These are phyloP conservation scores for Adansonia digitata DNA, from an alignment of 345 rosid genomes.

Conservation along the genomic window DNA sequence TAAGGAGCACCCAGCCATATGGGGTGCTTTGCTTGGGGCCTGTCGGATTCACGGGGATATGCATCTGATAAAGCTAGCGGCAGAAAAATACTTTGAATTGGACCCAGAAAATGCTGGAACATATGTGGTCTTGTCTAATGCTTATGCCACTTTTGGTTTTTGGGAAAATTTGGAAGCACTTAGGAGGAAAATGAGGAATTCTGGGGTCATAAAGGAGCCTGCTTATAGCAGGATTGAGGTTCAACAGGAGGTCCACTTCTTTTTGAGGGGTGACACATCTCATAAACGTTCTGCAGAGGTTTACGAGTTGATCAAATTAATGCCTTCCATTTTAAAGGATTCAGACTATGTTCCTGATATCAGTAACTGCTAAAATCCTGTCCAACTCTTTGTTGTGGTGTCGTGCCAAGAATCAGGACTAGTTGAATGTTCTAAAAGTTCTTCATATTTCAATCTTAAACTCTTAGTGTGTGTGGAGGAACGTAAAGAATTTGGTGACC, in stretches of 20 bases:
- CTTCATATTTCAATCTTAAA: neutral
- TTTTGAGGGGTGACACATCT: conserved; percentile 46
- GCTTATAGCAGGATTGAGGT: conserved; percentile 75
- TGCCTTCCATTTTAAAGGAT: conserved; percentile 46
- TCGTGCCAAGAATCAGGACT: neutral
- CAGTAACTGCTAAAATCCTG: conserved; percentile 19
- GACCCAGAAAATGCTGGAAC: conserved; percentile 40
- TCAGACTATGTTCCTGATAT: conserved; percentile 33
- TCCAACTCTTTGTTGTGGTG: neutral
- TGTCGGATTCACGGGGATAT: conserved; percentile 57
- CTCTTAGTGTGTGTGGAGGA: neutral
- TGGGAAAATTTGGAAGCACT: conserved; percentile 71
- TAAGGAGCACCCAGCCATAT: conserved; percentile 53
- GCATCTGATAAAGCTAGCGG: conserved; percentile 40
- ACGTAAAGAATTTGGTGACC: neutral
- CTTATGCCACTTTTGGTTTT: conserved; percentile 61
- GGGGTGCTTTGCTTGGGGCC: conserved; percentile 72
- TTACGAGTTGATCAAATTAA: conserved; percentile 36
- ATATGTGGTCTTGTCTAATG: conserved; percentile 57
- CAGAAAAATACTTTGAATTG: conserved; percentile 31
- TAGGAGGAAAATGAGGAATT: conserved; percentile 52
- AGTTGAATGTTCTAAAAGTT: neutral
- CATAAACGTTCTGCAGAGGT: conserved; percentile 43
- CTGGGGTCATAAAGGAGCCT: conserved; percentile 60
- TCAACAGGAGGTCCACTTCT: conserved; percentile 43